phyloP scores from a whole-genome alignment of 805 yeast species.

The Ogataea minuta region DNA sequence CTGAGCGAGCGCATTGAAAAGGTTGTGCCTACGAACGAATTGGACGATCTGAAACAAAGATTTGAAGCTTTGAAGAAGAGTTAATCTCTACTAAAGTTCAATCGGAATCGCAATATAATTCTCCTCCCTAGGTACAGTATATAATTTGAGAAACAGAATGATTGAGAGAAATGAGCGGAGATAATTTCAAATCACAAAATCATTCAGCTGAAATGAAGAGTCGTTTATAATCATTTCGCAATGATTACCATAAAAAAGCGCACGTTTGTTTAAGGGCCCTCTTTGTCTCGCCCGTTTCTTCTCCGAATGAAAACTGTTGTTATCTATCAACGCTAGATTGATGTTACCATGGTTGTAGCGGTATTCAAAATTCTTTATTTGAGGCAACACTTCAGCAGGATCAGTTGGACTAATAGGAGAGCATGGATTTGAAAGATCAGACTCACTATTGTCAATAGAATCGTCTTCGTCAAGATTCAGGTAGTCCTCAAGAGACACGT shows the following conservation, averaged over 20 bases:
- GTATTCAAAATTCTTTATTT: slow-evolving; percentile 24
- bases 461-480: slow-evolving; percentile 21
- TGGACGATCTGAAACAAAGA: slow-evolving; percentile 32
- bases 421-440: slow-evolving; percentile 1
- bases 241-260: slow-evolving; percentile 32
- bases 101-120: background rate
- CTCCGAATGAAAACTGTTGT: slow-evolving; percentile 2
- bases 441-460: background rate
- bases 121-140: slow-evolving; percentile 4
- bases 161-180: slow-evolving; percentile 1
- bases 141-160: background rate
- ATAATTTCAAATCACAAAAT: slow-evolving; percentile 21
- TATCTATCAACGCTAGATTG: slow-evolving; percentile 29
- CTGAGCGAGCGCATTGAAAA: background rate
- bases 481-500: slow-evolving; percentile 22
- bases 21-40: slow-evolving; percentile 13
- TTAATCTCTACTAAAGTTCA: slow-evolving; percentile 6
- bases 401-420: slow-evolving; percentile 3
- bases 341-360: slow-evolving; percentile 29
- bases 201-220: slow-evolving; percentile 22
- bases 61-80: slow-evolving; percentile 45
- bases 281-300: slow-evolving; percentile 8
- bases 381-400: slow-evolving; percentile 5
- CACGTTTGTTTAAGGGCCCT: slow-evolving; percentile 32
- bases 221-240: slow-evolving; percentile 32